A percentile compares a stretch with the other conserved stretches of the same genome.
These are phyloP conservation scores for Eimeria brunetti DNA, from an alignment of 169 alveolate genomes.

Conservation along the genomic window DNA sequence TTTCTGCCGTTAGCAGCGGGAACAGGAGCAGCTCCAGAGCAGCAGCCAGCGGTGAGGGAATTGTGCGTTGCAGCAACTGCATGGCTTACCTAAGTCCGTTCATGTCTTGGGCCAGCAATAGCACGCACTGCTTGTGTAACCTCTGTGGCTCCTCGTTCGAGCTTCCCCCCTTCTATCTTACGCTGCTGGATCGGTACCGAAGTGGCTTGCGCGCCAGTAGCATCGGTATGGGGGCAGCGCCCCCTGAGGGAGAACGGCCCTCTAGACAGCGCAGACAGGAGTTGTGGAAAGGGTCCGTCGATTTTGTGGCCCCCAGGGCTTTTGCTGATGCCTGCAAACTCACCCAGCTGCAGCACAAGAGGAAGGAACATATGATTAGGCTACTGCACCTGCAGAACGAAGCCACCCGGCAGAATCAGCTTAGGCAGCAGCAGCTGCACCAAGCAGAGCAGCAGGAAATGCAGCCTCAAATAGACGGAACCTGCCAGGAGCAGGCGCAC, in stretches of 20 bases:
- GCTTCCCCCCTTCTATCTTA: constrained; percentile 72
- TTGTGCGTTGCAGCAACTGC: constrained; percentile 84
- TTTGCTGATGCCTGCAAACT: constrained; percentile 53
- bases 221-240: constrained; percentile 37
- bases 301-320: constrained; percentile 78
- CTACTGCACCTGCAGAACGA: constrained; percentile 14
- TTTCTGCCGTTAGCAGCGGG: constrained; percentile 63
- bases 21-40: constrained; percentile 37
- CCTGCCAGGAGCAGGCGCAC: background rate
- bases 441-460: constrained; percentile 20
- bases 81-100: constrained; percentile 84
- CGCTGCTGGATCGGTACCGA: constrained; percentile 72
- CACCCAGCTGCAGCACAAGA: constrained; percentile 56
- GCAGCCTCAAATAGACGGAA: background rate
- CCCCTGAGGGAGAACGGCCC: constrained; percentile 18
- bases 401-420: constrained; percentile 44
- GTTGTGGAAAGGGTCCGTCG: constrained; percentile 79
- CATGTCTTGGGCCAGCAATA: constrained; percentile 82
- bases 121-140: constrained; percentile 85
- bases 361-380: constrained; percentile 27
- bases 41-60: constrained; percentile 63
- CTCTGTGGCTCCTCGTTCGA: constrained; percentile 84
- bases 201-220: constrained; percentile 47
- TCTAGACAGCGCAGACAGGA: constrained; percentile 29
- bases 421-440: constrained; percentile 54